Evolutionary conservation across 2,329 filamentous ascomycete genomes (phyloP).

Genomic region (Aschersonia sp.): DNA sequence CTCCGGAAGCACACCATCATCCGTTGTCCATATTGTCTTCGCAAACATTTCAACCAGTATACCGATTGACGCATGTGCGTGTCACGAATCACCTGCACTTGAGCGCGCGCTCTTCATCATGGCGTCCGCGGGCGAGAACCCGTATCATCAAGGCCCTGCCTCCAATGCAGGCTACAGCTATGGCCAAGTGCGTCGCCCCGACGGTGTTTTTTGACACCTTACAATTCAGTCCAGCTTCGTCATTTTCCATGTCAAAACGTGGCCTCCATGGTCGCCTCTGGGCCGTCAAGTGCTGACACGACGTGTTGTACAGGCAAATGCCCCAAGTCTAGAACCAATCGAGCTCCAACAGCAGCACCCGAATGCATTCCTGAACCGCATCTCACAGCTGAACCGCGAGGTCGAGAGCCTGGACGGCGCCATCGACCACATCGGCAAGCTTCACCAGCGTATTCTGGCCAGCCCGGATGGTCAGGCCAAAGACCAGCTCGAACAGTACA

Average conservation of each 20-base stretch:
- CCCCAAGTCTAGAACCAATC: background rate
- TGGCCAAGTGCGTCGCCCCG: background rate
- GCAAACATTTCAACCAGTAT: background rate
- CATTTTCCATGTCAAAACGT: background rate
- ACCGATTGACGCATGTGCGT: background rate
- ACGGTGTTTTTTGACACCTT: background rate
- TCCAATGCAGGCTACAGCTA: background rate
- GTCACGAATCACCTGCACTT: too few relatives aligned
- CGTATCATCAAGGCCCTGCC: background rate
- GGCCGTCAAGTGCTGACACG: background rate
- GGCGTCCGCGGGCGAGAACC: background rate
- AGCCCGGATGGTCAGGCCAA: constrained; percentile 44
- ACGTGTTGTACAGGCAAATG: background rate
- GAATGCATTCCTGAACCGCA: constrained; percentile 55
- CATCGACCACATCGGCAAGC: constrained; percentile 50
- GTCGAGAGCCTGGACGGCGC: constrained; percentile 53
- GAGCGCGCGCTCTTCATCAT: background rate
- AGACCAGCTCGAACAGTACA: constrained; percentile 49
- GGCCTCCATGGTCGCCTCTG: background rate
- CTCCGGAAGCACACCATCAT: too few relatives aligned
- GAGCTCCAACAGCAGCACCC: constrained; percentile 17
- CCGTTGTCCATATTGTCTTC: too few relatives aligned
- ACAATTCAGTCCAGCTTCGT: background rate
- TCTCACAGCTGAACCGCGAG: constrained; percentile 51
- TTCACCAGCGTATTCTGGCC: constrained; percentile 59